Percentiles rank a stretch among this genome's conserved stretches.
phyloP scores from a whole-genome alignment of 139 green algal genomes.

The Mesotaenium endlicherianum region DNA sequence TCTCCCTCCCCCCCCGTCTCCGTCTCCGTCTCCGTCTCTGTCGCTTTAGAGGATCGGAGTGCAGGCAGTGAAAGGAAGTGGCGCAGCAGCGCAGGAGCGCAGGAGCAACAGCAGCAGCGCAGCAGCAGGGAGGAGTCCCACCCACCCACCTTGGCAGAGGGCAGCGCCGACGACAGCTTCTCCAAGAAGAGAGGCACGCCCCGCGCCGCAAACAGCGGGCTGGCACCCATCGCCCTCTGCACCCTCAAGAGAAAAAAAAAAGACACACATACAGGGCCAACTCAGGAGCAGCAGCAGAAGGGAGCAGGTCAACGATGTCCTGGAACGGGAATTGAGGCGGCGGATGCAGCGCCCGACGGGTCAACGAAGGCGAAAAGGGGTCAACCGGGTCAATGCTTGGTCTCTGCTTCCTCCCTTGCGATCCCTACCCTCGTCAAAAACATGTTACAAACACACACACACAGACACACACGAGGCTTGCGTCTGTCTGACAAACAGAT shows the following conservation, averaged over 20 bases:
- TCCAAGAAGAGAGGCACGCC: slow-evolving; percentile 14
- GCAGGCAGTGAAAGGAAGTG: background rate
- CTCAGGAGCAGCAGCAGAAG: background rate
- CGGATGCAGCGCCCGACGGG: background rate
- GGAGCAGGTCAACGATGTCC: background rate
- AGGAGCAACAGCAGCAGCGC: background rate
- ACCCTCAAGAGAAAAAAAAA: background rate
- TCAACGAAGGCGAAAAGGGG: background rate
- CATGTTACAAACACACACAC: too few relatives aligned
- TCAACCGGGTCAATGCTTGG: background rate
- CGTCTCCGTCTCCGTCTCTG: background rate
- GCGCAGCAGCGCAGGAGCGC: background rate
- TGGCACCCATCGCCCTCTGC: slow-evolving; percentile 7
- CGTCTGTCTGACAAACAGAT: too few relatives aligned
- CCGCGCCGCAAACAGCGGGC: background rate
- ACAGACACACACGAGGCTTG: too few relatives aligned
- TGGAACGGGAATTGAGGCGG: background rate
- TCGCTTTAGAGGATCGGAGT: background rate
- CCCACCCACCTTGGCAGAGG: slow-evolving; percentile 8
- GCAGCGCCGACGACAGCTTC: slow-evolving; percentile 14
- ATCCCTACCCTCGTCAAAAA: too few relatives aligned
- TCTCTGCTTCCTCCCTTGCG: background rate
- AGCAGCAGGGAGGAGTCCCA: background rate
- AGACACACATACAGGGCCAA: background rate
- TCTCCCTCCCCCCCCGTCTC: background rate